A percentile compares a stretch with the other conserved stretches of the same genome.
These are phyloP conservation scores for Pichia sorboxylosa DNA, from an alignment of 1,139 yeast genomes.

Conservation along the genomic window DNA sequence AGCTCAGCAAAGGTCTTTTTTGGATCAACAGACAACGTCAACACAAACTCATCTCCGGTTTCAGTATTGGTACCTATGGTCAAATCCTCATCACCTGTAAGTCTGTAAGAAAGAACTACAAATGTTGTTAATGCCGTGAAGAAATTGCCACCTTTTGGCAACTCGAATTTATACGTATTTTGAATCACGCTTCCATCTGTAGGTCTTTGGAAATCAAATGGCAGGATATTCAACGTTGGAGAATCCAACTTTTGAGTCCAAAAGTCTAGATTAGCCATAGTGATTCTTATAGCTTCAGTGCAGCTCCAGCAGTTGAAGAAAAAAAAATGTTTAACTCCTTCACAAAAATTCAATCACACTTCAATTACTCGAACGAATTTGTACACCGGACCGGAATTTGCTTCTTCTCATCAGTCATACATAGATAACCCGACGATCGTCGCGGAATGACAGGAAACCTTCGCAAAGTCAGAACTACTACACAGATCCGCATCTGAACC, in stretches of 20 bases:
- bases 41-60: constrained; percentile 30
- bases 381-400: too few species aligned
- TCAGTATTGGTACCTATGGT: constrained; percentile 60
- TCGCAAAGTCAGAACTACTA: too few species aligned
- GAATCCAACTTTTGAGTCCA: constrained; percentile 67
- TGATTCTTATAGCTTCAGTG: constrained; percentile 45
- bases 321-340: too few species aligned
- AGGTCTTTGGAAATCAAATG: constrained; percentile 79
- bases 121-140: constrained; percentile 54
- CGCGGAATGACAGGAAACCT: too few species aligned
- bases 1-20: constrained; percentile 43
- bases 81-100: constrained; percentile 91
- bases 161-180: constrained; percentile 36
- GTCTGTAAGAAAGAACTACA: constrained; percentile 60
- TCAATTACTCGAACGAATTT: too few species aligned
- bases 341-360: too few species aligned
- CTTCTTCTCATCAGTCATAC: too few species aligned
- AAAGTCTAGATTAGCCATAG: constrained; percentile 26
- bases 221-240: constrained; percentile 78
- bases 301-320: constrained; percentile 49
- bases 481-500: too few species aligned
- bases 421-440: too few species aligned
- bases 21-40: constrained; percentile 51
- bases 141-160: constrained; percentile 31
- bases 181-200: constrained; percentile 59